These are phyloP conservation scores for Emmonsia crescens DNA, from an alignment of 2,329 filamentous ascomycete genomes.

Conservation along the genomic window DNA sequence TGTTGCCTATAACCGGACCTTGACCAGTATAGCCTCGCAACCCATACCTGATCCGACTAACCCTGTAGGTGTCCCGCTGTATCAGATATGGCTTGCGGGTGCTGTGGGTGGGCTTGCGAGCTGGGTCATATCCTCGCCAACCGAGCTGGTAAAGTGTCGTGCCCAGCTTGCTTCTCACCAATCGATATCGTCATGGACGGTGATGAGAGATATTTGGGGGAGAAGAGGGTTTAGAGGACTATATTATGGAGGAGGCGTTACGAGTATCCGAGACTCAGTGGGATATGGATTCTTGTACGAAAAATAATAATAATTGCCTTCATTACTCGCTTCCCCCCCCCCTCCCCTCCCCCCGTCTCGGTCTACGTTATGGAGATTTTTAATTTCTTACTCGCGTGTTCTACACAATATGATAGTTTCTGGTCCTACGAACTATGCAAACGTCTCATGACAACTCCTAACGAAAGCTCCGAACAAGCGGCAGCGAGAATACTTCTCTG, in stretches of 20 bases:
- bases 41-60: conserved; percentile 35
- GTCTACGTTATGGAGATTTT: too few species aligned
- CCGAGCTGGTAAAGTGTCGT: conserved; percentile 82
- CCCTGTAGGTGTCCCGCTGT: conserved; percentile 40
- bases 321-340: neutral
- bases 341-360: neutral
- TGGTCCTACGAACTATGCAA: conserved; percentile 79
- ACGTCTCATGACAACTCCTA: conserved; percentile 40
- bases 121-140: conserved; percentile 77
- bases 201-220: conserved; percentile 52
- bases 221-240: conserved; percentile 56
- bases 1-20: conserved; percentile 78
- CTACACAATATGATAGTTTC: conserved; percentile 43
- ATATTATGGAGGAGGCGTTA: conserved; percentile 72
- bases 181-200: conserved; percentile 48
- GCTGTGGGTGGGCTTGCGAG: conserved; percentile 72
- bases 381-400: neutral
- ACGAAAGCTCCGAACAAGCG: conserved; percentile 38
- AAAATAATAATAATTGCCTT: conserved; percentile 1
- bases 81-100: conserved; percentile 67
- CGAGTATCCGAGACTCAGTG: conserved; percentile 70
- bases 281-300: conserved; percentile 89
- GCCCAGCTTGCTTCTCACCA: conserved; percentile 53
- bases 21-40: conserved; percentile 45
- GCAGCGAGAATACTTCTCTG: conserved; percentile 63